phyloP scores from a whole-genome alignment of 108 stramenopile species.

The Conticribra weissflogii region DNA sequence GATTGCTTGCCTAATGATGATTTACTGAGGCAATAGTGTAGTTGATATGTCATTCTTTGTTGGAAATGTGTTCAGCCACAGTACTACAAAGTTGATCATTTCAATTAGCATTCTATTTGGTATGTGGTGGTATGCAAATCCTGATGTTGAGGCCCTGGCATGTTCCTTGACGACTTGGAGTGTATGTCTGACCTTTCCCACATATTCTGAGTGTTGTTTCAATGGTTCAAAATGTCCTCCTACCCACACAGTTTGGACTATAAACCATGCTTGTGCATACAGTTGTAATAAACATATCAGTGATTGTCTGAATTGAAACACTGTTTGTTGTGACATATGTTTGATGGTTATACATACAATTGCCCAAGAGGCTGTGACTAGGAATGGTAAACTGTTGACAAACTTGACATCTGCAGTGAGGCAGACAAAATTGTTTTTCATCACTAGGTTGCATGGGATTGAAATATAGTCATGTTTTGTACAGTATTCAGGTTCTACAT shows the following conservation, averaged over 20 bases:
- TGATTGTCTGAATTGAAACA: not conserved
- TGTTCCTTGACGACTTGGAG: constrained; percentile 51
- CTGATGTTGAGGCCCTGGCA: constrained; percentile 18
- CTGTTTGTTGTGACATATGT: no score
- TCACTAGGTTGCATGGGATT: constrained; percentile 27
- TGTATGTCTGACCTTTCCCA: not conserved
- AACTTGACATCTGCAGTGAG: constrained; percentile 44
- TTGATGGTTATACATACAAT: no score
- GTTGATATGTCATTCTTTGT: constrained; percentile 41
- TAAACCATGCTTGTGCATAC: constrained; percentile 24
- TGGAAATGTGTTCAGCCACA: constrained; percentile 46
- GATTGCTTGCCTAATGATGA: no score
- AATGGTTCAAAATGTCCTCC: constrained; percentile 20
- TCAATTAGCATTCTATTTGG: constrained; percentile 27
- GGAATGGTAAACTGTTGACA: constrained; percentile 48
- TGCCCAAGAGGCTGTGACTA: constrained; percentile 26
- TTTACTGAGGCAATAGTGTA: no score
- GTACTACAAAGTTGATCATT: constrained; percentile 16
- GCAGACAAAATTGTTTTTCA: constrained; percentile 23
- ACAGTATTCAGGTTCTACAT: no score
- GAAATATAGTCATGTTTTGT: not conserved
- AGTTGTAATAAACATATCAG: not conserved
- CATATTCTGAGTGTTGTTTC: not conserved
- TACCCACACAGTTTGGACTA: no score
- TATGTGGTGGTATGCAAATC: constrained; percentile 33